Percentiles rank a stretch among this genome's conserved stretches.
Conservation (phyloP, 2,329 filamentous ascomycete genomes). For the Grosmannia serpens region DNA sequence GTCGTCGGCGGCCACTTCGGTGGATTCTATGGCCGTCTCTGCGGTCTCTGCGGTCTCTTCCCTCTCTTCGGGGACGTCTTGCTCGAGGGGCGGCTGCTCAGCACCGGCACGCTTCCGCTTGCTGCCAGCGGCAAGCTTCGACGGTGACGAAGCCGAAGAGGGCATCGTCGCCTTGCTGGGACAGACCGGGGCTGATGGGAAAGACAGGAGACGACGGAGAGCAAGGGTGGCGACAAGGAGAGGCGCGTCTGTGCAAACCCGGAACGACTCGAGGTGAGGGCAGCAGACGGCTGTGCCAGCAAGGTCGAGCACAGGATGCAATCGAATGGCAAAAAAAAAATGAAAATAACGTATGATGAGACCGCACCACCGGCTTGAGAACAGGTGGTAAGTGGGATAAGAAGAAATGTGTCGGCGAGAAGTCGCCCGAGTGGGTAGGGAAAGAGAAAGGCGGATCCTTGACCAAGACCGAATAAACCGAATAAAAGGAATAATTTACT, state of each 20-base stretch:
- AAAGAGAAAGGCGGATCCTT: not conserved
- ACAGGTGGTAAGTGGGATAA: not conserved
- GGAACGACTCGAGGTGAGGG: not conserved
- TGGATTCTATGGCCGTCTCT: not conserved
- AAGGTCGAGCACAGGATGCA: not conserved
- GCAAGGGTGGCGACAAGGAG: not conserved
- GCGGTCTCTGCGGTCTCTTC: no score
- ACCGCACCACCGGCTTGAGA: not conserved
- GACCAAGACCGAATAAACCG: not conserved
- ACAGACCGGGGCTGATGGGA: not conserved
- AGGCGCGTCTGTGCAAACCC: not conserved
- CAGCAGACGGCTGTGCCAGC: not conserved
- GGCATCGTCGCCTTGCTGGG: not conserved
- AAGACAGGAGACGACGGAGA: not conserved
- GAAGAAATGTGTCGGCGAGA: not conserved
- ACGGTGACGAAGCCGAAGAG: not conserved
- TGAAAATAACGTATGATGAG: not conserved
- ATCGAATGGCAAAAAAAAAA: not conserved
- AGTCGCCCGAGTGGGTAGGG: not conserved
- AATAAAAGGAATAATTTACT: not conserved
- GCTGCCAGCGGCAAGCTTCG: conserved; percentile 5
- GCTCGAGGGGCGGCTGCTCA: not conserved
- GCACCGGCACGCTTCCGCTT: conserved; percentile 11
- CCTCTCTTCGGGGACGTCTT: no score
- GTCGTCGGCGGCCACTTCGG: not conserved